phyloP scores from a whole-genome alignment of 208 protist species.

The Leptomonas pyrrhocoris region DNA sequence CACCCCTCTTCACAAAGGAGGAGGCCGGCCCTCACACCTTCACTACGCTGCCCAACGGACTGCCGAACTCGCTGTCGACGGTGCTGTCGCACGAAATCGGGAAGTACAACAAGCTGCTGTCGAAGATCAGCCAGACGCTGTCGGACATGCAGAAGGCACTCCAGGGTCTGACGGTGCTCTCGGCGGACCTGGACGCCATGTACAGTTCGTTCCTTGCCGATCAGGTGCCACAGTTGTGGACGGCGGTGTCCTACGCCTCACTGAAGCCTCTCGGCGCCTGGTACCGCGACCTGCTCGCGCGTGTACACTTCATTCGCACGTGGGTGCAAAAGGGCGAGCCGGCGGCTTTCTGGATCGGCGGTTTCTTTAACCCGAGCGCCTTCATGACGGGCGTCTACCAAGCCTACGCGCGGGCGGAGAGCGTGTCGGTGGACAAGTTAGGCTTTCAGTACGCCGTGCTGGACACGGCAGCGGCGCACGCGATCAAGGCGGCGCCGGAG shows the following conservation, averaged over 20 bases:
- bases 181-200: slow-evolving; percentile 95
- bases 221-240: slow-evolving; percentile 95
- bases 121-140: slow-evolving; percentile 84
- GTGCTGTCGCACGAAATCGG: slow-evolving; percentile 96
- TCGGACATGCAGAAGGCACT: slow-evolving; percentile 95
- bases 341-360: slow-evolving; percentile 94
- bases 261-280: slow-evolving; percentile 97
- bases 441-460: slow-evolving; percentile 93
- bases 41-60: slow-evolving; percentile 88
- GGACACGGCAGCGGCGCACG: slow-evolving; percentile 43
- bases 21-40: slow-evolving; percentile 91
- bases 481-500: slow-evolving; percentile 61
- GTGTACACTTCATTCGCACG: slow-evolving; percentile 93
- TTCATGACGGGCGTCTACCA: slow-evolving; percentile 98
- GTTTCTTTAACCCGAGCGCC: slow-evolving; percentile 98
- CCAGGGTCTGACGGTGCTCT: slow-evolving; percentile 97
- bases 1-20: slow-evolving; percentile 60
- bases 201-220: slow-evolving; percentile 95
- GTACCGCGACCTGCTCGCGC: slow-evolving; percentile 94
- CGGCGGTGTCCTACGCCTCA: slow-evolving; percentile 93
- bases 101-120: slow-evolving; percentile 97
- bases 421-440: slow-evolving; percentile 96
- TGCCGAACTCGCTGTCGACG: slow-evolving; percentile 96
- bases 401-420: slow-evolving; percentile 94
- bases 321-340: slow-evolving; percentile 96